phyloP scores from a whole-genome alignment of 2,329 filamentous ascomycete genomes.

The Aspergillus japonicus region DNA sequence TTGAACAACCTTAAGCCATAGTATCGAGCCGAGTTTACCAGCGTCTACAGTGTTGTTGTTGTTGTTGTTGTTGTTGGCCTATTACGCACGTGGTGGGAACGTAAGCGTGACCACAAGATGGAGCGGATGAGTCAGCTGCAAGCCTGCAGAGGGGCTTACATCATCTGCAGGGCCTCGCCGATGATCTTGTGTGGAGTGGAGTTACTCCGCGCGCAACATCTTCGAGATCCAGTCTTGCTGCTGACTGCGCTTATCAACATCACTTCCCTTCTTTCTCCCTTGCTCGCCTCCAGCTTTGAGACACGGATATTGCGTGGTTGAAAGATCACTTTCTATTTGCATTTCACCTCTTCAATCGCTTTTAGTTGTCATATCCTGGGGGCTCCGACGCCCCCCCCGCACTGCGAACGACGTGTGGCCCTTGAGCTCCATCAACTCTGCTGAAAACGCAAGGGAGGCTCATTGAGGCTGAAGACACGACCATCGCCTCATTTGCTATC shows the following conservation, averaged over 20 bases:
- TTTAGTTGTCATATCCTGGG: constrained; percentile 4
- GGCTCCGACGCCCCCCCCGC: constrained; percentile 9
- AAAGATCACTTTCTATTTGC: not conserved
- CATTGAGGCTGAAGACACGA: not conserved
- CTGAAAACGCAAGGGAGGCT: not conserved
- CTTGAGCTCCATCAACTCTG: constrained; percentile 3
- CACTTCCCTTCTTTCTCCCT: not conserved
- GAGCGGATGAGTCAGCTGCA: constrained; percentile 4
- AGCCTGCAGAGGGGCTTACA: constrained; percentile 5
- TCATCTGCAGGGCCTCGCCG: constrained; percentile 7
- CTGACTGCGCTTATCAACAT: constrained; percentile 3
- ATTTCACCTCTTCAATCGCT: not conserved
- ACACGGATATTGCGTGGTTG: not conserved
- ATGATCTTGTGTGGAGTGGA: not conserved
- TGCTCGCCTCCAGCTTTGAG: not conserved
- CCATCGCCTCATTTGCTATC: not conserved
- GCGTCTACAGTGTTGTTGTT: too few species aligned
- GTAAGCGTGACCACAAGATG: not conserved
- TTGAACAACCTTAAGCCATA: not conserved
- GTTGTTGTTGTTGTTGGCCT: not conserved
- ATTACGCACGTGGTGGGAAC: not conserved
- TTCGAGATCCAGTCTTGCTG: not conserved
- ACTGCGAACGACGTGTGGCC: constrained; percentile 5
- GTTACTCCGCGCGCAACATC: not conserved
- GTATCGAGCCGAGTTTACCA: too few species aligned